A percentile compares a stretch with the other conserved stretches of the same genome.
Conservation (phyloP, 2,329 filamentous ascomycete genomes). For the Scedosporium boydii region DNA sequence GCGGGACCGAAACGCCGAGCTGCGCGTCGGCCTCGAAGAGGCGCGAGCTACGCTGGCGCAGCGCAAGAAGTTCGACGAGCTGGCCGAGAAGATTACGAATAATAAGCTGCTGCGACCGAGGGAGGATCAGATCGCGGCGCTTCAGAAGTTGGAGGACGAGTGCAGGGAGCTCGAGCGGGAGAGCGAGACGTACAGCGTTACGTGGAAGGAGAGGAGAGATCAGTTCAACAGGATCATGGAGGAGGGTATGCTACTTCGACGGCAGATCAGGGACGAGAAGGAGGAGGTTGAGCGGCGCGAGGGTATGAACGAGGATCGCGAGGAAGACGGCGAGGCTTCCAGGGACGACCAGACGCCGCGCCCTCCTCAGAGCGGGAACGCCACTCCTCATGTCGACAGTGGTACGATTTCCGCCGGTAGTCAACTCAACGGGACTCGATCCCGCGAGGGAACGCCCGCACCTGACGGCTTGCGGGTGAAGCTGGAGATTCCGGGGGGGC, state of each 20-base stretch:
- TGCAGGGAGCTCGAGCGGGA: constrained; percentile 81
- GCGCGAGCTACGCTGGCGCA: constrained; percentile 66
- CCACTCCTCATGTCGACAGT: constrained; percentile 4
- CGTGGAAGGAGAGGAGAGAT: constrained; percentile 75
- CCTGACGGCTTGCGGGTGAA: constrained; percentile 19
- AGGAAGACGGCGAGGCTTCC: constrained; percentile 44
- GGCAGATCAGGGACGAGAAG: constrained; percentile 88
- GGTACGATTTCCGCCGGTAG: neutral
- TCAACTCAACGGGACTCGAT: constrained; percentile 3
- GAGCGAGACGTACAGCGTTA: constrained; percentile 68
- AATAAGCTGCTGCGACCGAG: constrained; percentile 67
- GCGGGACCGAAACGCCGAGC: constrained; percentile 60
- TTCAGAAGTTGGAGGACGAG: constrained; percentile 78
- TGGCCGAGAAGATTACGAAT: constrained; percentile 77
- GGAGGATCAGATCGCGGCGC: constrained; percentile 70
- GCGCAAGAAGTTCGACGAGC: constrained; percentile 77
- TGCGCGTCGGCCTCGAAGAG: constrained; percentile 67
- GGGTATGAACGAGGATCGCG: constrained; percentile 64
- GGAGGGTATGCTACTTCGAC: constrained; percentile 76
- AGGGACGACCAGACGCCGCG: constrained; percentile 39
- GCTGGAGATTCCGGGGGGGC: constrained; percentile 6
- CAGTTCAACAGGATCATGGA: constrained; percentile 86
- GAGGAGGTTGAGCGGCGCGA: constrained; percentile 85
- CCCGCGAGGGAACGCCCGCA: constrained; percentile 17
- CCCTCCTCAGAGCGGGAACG: constrained; percentile 33